Percentiles rank a stretch among this genome's conserved stretches.
Evolutionary conservation across 192 early-diverging fungal species (phyloP).

Genomic region (Pecoramyces ruminantium): DNA sequence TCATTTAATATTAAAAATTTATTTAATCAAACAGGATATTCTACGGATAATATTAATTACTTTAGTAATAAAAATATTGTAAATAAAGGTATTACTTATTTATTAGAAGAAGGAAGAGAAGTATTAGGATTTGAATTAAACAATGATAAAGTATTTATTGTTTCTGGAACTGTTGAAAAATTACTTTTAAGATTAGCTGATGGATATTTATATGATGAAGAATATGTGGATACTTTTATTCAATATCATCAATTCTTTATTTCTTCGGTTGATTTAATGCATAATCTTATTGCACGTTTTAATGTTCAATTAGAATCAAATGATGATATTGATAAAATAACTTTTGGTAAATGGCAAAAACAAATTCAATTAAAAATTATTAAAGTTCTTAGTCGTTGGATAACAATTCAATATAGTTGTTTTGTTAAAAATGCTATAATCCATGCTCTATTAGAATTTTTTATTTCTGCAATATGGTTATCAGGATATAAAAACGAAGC

Average conservation of each 20-base stretch:
- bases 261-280: conserved; percentile 26
- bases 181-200: conserved; percentile 41
- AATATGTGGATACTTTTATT: conserved; percentile 48
- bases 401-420: background rate
- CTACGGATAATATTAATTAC: background rate
- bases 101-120: conserved; percentile 31
- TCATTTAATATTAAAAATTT: background rate
- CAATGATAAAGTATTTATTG: conserved; percentile 25
- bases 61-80: background rate
- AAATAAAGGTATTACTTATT: conserved; percentile 11
- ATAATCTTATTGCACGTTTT: conserved; percentile 36
- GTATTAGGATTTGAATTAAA: conserved; percentile 40
- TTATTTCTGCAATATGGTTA: background rate
- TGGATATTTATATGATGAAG: conserved; percentile 27
- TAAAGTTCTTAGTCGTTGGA: background rate
- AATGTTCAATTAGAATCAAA: conserved; percentile 21
- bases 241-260: conserved; percentile 43
- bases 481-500: background rate
- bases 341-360: background rate
- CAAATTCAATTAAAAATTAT: background rate
- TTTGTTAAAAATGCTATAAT: background rate
- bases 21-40: background rate
- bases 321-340: conserved; percentile 1
- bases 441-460: background rate
- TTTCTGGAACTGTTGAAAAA: conserved; percentile 44